A percentile compares a stretch with the other conserved stretches of the same genome.
Evolutionary conservation across 2,329 filamentous ascomycete genomes (phyloP).

Genomic region (Diaporthe longicolla): DNA sequence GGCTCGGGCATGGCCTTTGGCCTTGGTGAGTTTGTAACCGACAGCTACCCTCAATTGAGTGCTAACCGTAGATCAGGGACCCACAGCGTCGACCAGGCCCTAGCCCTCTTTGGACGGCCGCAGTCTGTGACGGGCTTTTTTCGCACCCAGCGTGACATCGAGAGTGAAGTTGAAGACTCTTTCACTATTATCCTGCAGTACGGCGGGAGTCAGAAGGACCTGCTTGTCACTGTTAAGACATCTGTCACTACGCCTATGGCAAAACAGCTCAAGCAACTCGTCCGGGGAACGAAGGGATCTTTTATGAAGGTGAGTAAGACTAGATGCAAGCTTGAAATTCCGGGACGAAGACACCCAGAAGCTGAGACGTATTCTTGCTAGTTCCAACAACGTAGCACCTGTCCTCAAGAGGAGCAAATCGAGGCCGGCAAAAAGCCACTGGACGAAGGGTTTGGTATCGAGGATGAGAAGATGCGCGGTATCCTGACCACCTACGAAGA

Average conservation of each 20-base stretch:
- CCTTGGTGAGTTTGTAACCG: not conserved
- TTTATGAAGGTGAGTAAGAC: slow-evolving; percentile 55
- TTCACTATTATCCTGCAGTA: slow-evolving; percentile 74
- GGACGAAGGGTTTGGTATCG: slow-evolving; percentile 50
- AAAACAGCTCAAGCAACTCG: slow-evolving; percentile 73
- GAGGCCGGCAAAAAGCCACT: slow-evolving; percentile 42
- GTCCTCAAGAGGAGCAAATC: slow-evolving; percentile 54
- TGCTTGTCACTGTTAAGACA: slow-evolving; percentile 72
- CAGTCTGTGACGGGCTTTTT: slow-evolving; percentile 70
- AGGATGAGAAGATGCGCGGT: slow-evolving; percentile 54
- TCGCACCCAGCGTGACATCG: slow-evolving; percentile 64
- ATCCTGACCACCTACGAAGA: slow-evolving; percentile 55
- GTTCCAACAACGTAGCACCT: slow-evolving; percentile 48
- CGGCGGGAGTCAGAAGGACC: slow-evolving; percentile 55
- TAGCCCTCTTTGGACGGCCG: slow-evolving; percentile 70
- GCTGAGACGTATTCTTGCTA: not conserved
- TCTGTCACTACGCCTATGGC: slow-evolving; percentile 70
- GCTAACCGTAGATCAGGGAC: slow-evolving; percentile 56
- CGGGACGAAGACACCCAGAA: not conserved
- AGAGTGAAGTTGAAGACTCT: slow-evolving; percentile 59
- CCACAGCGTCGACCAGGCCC: slow-evolving; percentile 74
- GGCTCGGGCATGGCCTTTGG: slow-evolving; percentile 45
- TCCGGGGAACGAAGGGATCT: slow-evolving; percentile 71
- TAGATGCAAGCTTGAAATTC: not conserved
- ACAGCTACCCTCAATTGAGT: not conserved